Percentiles rank a stretch among this genome's conserved stretches.
Conservation (phyloP, 225 moss, liverwort and hornwort species). For the Bryum argenteum region DNA sequence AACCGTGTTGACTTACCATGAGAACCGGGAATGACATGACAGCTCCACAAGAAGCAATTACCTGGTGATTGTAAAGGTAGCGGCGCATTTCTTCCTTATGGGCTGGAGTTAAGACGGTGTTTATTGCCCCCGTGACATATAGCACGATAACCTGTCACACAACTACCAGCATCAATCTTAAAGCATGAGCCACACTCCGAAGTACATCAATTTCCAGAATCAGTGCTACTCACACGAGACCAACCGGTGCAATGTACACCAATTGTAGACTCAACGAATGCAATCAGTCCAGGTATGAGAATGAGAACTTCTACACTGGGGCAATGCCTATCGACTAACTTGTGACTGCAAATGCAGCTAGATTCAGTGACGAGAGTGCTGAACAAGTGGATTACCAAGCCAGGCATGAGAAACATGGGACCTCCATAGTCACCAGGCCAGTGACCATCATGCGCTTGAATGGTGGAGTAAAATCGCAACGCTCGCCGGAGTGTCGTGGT, state of each 20-base stretch:
- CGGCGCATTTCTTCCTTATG: constrained; percentile 84
- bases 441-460: constrained; percentile 91
- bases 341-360: constrained; percentile 9
- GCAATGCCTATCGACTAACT: neutral
- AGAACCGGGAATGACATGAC: constrained; percentile 12
- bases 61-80: constrained; percentile 98
- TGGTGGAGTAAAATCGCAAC: constrained; percentile 79
- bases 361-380: constrained; percentile 21
- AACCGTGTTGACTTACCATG: neutral
- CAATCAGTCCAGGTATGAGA: neutral
- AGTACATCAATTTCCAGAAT: neutral
- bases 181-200: constrained; percentile 9
- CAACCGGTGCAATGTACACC: no score
- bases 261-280: no score
- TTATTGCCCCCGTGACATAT: constrained; percentile 77
- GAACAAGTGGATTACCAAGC: constrained; percentile 59
- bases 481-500: constrained; percentile 69
- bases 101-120: constrained; percentile 61
- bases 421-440: constrained; percentile 98
- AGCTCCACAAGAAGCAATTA: constrained; percentile 26
- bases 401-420: constrained; percentile 98
- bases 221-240: no score
- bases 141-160: constrained; percentile 68
- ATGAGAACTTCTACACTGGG: neutral
- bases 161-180: constrained; percentile 24